A percentile compares a stretch with the other conserved stretches of the same genome.
These are phyloP conservation scores for Hydrangea macrophylla DNA, from an alignment of 148 eudicot species.

Conservation along the genomic window DNA sequence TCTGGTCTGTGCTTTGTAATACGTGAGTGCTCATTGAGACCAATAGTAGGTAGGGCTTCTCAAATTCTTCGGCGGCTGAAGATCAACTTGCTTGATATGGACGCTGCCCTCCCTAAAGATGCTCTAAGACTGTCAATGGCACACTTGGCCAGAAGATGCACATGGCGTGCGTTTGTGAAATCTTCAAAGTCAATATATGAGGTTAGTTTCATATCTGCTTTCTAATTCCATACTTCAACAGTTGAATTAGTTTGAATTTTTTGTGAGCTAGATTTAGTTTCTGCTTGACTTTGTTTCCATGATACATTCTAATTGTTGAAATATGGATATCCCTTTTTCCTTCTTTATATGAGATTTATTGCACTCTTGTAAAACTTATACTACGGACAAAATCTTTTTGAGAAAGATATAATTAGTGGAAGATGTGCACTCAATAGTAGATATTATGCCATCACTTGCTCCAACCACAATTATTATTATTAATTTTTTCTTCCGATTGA, in stretches of 20 bases:
- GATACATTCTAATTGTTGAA: background rate
- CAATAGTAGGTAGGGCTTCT: slow-evolving; percentile 33
- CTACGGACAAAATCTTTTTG: background rate
- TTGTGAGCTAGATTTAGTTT: background rate
- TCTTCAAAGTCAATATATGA: slow-evolving; percentile 47
- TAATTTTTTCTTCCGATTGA: background rate
- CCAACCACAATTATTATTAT: background rate
- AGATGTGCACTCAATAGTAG: background rate
- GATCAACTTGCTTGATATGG: slow-evolving; percentile 53
- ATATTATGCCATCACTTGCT: background rate
- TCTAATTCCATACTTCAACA: slow-evolving; percentile 1
- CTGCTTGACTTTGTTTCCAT: background rate
- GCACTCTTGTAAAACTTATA: background rate
- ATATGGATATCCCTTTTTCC: background rate
- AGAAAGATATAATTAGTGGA: background rate
- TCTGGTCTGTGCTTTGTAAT: slow-evolving; percentile 19
- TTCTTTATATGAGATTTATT: background rate
- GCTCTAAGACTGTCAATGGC: slow-evolving; percentile 45
- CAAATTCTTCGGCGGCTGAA: slow-evolving; percentile 39
- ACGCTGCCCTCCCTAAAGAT: slow-evolving; percentile 49
- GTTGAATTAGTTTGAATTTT: background rate
- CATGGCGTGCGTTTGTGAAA: slow-evolving; percentile 51
- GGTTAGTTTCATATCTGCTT: slow-evolving; percentile 31
- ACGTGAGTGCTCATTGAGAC: slow-evolving; percentile 34
- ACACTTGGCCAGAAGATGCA: slow-evolving; percentile 26